phyloP scores from a whole-genome alignment of 2,329 filamentous ascomycete genomes.

The Fusarium euwallaceae region DNA sequence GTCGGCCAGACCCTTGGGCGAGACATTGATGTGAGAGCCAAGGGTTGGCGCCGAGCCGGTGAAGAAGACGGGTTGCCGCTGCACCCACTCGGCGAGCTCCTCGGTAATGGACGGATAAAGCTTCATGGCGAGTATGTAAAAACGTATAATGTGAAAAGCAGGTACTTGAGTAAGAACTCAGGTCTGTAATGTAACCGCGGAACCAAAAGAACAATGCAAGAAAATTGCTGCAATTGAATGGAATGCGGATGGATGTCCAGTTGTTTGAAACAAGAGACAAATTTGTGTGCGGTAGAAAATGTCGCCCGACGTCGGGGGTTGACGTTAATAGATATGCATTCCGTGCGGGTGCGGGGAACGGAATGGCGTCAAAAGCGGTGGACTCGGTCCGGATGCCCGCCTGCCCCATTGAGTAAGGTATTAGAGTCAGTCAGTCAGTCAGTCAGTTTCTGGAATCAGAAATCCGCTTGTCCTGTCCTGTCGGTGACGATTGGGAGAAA shows the following conservation, averaged over 20 bases:
- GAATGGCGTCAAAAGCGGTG: slow-evolving; percentile 25
- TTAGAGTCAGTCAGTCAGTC: slow-evolving; percentile 14
- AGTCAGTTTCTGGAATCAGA: slow-evolving; percentile 12
- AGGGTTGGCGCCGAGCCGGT: slow-evolving; percentile 77
- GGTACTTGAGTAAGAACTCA: slow-evolving; percentile 20
- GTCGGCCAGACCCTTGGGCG: slow-evolving; percentile 77
- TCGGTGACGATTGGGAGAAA: slow-evolving; percentile 33
- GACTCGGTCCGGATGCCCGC: slow-evolving; percentile 27
- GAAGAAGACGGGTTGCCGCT: slow-evolving; percentile 80
- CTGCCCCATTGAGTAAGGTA: slow-evolving; percentile 26
- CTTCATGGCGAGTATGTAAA: slow-evolving; percentile 62
- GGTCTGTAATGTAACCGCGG: slow-evolving; percentile 26
- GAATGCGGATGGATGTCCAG: slow-evolving; percentile 31
- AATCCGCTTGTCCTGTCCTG: slow-evolving; percentile 24
- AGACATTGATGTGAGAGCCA: slow-evolving; percentile 80
- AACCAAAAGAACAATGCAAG: slow-evolving; percentile 20
- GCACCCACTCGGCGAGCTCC: slow-evolving; percentile 73
- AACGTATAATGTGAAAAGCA: slow-evolving; percentile 39
- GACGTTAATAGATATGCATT: background rate
- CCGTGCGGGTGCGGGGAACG: slow-evolving; percentile 35
- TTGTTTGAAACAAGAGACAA: slow-evolving; percentile 20
- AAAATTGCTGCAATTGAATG: slow-evolving; percentile 6
- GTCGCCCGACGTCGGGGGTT: slow-evolving; percentile 16
- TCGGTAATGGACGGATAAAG: slow-evolving; percentile 68
- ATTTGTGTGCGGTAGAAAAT: slow-evolving; percentile 24